Evolutionary conservation across 1,139 yeast species (phyloP), one percentile per base, ranked within the genome.

Genomic region (Kazachstania sp.): DNA sequence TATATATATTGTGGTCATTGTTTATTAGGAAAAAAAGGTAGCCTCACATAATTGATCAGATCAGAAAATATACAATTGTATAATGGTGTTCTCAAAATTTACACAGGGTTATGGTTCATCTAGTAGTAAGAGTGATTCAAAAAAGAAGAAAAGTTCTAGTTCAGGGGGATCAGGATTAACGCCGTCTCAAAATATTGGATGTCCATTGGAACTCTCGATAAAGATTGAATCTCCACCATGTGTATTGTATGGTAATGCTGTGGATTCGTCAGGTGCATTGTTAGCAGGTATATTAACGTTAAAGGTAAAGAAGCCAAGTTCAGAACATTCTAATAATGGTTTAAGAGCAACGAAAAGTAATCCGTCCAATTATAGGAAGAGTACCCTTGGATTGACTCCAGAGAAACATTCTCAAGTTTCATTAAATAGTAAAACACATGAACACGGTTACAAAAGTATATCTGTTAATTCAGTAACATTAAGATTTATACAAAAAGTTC

Each of bases 191-290:
- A 12, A 9, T 6, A 19, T 15, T 15, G 36, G 29, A 15, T 54
- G 51, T 31, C 76, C 77, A 1, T 66, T 78, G 31, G 71, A 73
- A 45, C 68, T 90, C 29, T 65, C 79, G 1, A 74, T 92, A 43
- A 73, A 75, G 40, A 71, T 92, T 30, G 98, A 92, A 63, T 83
- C 95, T 0, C 97, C 98, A 0, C 98, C 99, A 0, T 72, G 90
- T 35, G 79, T 87, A 35, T 68, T 92, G 49, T 90, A 84, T 61
- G 98, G 98, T 0, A 68, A 74, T 2, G 85, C 92, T 3, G 65
- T 69, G 7, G 95, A 86, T 50, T 81, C 94, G 2, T 75, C 95
- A 0, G 98, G 99, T 1, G 85, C 95, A 1, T 73, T 92, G 35
- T 69, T 94, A 30, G 81, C 90, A 20, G 98, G 98, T 0, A 70